Conservation (phyloP, 352 stramenopile species). For the Globisporangium cylindrosporum region DNA sequence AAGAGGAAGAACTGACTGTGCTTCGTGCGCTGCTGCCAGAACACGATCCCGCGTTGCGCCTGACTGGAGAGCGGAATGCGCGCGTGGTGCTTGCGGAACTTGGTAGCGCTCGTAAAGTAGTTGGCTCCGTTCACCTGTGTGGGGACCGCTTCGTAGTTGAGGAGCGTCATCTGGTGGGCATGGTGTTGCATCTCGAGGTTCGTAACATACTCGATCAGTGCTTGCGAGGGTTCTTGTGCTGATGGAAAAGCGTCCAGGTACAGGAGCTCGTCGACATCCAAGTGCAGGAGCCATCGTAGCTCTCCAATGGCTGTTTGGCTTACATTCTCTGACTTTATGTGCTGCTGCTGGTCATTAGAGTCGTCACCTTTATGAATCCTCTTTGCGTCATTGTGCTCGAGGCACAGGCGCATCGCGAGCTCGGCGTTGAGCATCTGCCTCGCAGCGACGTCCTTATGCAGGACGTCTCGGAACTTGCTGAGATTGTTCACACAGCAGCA, state of each 20-base stretch:
- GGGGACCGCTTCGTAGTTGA: conserved; percentile 36
- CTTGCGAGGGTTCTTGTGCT: not conserved
- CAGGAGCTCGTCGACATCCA: conserved; percentile 41
- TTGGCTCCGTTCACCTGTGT: conserved; percentile 19
- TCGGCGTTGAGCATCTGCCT: conserved; percentile 37
- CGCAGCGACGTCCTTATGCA: conserved; percentile 23
- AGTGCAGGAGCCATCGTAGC: conserved; percentile 34
- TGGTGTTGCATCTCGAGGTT: conserved; percentile 8
- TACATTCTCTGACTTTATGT: not conserved
- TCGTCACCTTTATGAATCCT: not conserved
- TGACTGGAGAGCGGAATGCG: conserved; percentile 20
- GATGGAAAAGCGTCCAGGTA: conserved; percentile 22
- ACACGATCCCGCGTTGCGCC: conserved; percentile 19
- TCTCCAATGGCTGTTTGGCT: not conserved
- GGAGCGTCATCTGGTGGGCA: conserved; percentile 31
- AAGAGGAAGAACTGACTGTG: conserved; percentile 39
- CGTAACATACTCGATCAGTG: not conserved
- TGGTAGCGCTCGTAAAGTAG: conserved; percentile 26
- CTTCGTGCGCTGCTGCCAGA: conserved; percentile 28
- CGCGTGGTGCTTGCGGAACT: conserved; percentile 28
- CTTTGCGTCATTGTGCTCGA: conserved; percentile 9
- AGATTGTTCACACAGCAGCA: conserved; percentile 4
- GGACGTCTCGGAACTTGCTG: conserved; percentile 1
- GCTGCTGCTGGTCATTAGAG: not conserved
- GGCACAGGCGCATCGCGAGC: conserved; percentile 25